These are phyloP conservation scores for Pontederia crassipes DNA, from an alignment of 176 grass and related monocot species.

Conservation along the genomic window DNA sequence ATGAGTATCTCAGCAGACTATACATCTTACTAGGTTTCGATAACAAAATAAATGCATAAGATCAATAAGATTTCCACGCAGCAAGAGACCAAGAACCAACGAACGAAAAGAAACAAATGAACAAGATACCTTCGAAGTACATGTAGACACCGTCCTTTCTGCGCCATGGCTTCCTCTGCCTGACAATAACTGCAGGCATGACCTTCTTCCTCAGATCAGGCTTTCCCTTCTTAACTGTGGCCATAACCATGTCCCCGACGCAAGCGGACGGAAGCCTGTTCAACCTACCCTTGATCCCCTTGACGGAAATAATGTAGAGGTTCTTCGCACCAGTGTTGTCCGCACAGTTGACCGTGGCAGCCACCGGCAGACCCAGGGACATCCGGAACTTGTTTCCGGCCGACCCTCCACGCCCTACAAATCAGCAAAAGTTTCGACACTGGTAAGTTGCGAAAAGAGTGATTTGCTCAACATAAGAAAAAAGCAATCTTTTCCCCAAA, in stretches of 20 bases:
- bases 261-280: constrained; percentile 80
- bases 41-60: no score
- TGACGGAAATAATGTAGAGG: constrained; percentile 80
- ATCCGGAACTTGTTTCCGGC: constrained; percentile 94
- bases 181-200: constrained; percentile 90
- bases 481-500: no score
- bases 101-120: background rate
- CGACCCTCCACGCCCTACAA: constrained; percentile 60
- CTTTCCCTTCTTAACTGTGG: constrained; percentile 92
- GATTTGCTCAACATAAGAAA: background rate
- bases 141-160: constrained; percentile 97
- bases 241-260: constrained; percentile 96
- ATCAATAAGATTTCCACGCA: no score
- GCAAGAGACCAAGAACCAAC: no score
- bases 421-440: background rate
- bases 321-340: constrained; percentile 84
- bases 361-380: constrained; percentile 85
- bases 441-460: no score
- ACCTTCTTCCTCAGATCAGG: constrained; percentile 97
- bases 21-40: no score
- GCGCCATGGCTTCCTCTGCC: constrained; percentile 87
- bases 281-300: constrained; percentile 63
- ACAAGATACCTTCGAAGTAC: constrained; percentile 78
- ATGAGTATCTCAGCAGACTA: no score
- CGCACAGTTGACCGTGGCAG: constrained; percentile 75